phyloP scores from a whole-genome alignment of 306 rosid genomes.

The Begonia loranthoides region DNA sequence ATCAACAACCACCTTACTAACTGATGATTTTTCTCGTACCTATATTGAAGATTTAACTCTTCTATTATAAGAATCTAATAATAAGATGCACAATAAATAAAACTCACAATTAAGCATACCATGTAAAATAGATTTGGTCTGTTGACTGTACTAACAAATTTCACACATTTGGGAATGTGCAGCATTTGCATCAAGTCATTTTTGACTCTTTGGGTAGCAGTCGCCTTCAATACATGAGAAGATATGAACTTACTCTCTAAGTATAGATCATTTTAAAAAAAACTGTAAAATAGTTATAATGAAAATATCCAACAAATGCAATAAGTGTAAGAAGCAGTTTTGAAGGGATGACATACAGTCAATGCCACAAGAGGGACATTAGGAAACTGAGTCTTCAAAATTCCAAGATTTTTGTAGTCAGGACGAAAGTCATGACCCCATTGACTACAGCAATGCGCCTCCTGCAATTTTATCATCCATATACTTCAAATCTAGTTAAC shows the following conservation, averaged over 20 bases:
- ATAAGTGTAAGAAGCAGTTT: background rate
- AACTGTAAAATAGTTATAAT: background rate
- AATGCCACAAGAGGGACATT: conserved; percentile 77
- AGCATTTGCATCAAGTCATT: conserved; percentile 88
- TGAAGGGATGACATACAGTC: conserved; percentile 36
- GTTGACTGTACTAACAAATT: conserved; percentile 92
- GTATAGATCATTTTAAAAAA: too few species aligned
- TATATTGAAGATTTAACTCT: conserved; percentile 18
- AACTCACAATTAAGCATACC: conserved; percentile 21
- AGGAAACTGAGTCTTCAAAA: conserved; percentile 93
- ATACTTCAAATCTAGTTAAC: background rate
- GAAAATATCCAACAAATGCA: conserved; percentile 1
- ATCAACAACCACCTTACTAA: conserved; percentile 65
- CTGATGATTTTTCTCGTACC: conserved; percentile 84
- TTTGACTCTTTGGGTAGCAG: conserved; percentile 93
- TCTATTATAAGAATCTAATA: conserved; percentile 5
- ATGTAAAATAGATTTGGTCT: conserved; percentile 79
- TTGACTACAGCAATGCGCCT: conserved; percentile 98
- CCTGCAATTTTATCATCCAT: conserved; percentile 30
- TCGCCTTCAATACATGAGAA: conserved; percentile 47
- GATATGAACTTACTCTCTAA: conserved; percentile 3
- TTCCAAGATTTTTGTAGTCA: conserved; percentile 88
- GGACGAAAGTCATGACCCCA: conserved; percentile 99
- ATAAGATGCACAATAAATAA: too few species aligned
- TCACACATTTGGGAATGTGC: conserved; percentile 72